Percentiles rank a stretch among this genome's conserved stretches.
phyloP scores from a whole-genome alignment of 345 rosid species.

The Mallotus nudiflorus region DNA sequence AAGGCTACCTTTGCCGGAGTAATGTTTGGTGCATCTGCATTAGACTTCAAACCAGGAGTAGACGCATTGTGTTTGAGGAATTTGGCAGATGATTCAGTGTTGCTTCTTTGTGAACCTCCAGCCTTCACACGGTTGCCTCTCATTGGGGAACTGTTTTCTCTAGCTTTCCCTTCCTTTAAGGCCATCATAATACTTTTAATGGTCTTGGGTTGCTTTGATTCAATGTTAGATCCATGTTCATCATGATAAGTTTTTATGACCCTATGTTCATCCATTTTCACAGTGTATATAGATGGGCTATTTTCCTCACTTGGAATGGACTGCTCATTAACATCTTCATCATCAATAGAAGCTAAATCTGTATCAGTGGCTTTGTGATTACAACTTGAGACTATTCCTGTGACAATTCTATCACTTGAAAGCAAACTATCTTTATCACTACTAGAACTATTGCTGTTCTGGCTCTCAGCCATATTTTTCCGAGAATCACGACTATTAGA shows the following conservation, averaged over 20 bases:
- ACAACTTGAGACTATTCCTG: conserved; percentile 36
- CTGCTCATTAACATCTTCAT: conserved; percentile 57
- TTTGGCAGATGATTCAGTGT: conserved; percentile 63
- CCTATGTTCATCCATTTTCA: conserved; percentile 52
- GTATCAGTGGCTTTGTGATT: conserved; percentile 53
- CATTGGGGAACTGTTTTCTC: conserved; percentile 86
- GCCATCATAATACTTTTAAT: conserved; percentile 86
- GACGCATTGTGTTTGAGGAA: conserved; percentile 52
- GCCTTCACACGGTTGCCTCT: conserved; percentile 61
- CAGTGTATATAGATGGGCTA: conserved; percentile 30
- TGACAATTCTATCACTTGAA: conserved; percentile 48
- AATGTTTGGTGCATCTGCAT: conserved; percentile 39
- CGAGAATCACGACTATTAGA: conserved; percentile 42
- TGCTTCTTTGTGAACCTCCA: conserved; percentile 49
- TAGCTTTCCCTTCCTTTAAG: conserved; percentile 83
- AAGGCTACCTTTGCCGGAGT: conserved; percentile 47
- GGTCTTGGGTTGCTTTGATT: conserved; percentile 77
- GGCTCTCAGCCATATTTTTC: conserved; percentile 85
- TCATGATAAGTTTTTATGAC: conserved; percentile 39
- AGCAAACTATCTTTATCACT: conserved; percentile 77
- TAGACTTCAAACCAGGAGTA: conserved; percentile 54
- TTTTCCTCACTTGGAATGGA: conserved; percentile 48
- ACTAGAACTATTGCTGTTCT: conserved; percentile 77
- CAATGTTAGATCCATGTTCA: conserved; percentile 50
- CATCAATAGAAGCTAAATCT: conserved; percentile 57